Conservation (phyloP, 2,329 filamentous ascomycete genomes). For the Colletotrichum aenigma region DNA sequence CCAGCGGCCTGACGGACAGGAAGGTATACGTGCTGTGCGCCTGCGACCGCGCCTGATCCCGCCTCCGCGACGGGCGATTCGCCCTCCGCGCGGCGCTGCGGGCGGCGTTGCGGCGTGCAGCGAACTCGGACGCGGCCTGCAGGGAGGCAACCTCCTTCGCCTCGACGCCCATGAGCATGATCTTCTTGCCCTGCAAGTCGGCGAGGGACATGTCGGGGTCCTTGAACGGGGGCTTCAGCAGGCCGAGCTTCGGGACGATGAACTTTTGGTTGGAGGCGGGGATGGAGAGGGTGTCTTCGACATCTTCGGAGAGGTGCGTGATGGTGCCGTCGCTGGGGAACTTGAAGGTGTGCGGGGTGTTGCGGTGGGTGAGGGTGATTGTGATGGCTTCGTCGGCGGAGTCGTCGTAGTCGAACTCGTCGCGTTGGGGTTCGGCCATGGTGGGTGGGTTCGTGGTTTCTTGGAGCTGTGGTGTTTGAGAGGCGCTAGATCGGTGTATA, state of each 20-base stretch:
- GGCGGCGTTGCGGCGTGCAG: conserved; percentile 51
- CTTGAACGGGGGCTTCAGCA: conserved; percentile 69
- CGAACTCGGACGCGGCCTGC: conserved; percentile 50
- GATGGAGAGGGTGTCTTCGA: conserved; percentile 61
- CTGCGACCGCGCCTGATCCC: conserved; percentile 40
- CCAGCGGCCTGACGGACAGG: conserved; percentile 74
- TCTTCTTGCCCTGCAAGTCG: conserved; percentile 59
- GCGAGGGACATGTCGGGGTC: conserved; percentile 55
- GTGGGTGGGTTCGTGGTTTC: not conserved
- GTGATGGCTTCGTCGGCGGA: conserved; percentile 35
- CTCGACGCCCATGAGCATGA: conserved; percentile 69
- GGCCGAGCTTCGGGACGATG: conserved; percentile 66
- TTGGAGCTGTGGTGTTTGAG: not conserved
- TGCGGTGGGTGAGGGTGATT: conserved; percentile 52
- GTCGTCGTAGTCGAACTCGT: conserved; percentile 3
- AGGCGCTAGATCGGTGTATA: not conserved
- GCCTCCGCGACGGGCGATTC: conserved; percentile 40
- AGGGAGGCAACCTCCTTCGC: conserved; percentile 63
- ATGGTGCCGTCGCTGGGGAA: conserved; percentile 53
- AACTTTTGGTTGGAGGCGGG: conserved; percentile 71
- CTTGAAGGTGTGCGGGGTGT: conserved; percentile 46
- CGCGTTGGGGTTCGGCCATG: conserved; percentile 20
- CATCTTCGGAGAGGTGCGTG: conserved; percentile 62
- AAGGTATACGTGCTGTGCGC: conserved; percentile 82
- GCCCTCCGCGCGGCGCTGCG: conserved; percentile 35